Percentiles rank a stretch among this genome's conserved stretches.
These are phyloP conservation scores for Coemansia sp. DNA, from an alignment of 192 early-diverging fungal species.

Conservation along the genomic window DNA sequence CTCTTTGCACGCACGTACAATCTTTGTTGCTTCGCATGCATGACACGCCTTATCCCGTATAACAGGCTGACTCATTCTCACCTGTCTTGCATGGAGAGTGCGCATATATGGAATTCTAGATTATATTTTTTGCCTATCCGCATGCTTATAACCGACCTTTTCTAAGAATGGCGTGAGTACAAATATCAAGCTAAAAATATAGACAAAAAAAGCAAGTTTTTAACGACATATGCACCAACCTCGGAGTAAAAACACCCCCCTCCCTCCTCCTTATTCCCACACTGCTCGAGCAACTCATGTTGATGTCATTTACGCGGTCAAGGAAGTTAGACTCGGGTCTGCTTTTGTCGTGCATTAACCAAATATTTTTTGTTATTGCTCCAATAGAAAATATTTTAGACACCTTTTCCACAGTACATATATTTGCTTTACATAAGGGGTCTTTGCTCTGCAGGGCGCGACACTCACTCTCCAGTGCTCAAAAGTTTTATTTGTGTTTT, in stretches of 20 bases:
- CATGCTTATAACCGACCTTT: not conserved
- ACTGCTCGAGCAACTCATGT: not conserved
- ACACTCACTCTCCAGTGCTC: not conserved
- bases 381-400: not conserved
- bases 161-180: not conserved
- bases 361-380: slow-evolving; percentile 24
- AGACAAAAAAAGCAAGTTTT: not conserved
- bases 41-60: not conserved
- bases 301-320: not conserved
- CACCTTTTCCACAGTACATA: not conserved
- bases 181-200: not conserved
- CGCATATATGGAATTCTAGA: not conserved
- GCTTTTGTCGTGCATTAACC: slow-evolving; percentile 23
- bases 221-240: not conserved
- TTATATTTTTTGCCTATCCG: not conserved
- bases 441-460: not conserved
- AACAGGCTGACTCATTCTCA: not conserved
- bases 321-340: not conserved
- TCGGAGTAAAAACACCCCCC: not conserved
- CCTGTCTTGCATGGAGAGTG: not conserved
- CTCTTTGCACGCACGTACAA: not conserved
- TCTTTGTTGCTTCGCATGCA: not conserved
- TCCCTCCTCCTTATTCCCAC: not conserved
- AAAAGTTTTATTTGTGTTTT: not conserved
- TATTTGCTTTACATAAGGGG: slow-evolving; percentile 1